Conservation (phyloP, 1,284 basidiomycete species). For the Waitea zeae region DNA sequence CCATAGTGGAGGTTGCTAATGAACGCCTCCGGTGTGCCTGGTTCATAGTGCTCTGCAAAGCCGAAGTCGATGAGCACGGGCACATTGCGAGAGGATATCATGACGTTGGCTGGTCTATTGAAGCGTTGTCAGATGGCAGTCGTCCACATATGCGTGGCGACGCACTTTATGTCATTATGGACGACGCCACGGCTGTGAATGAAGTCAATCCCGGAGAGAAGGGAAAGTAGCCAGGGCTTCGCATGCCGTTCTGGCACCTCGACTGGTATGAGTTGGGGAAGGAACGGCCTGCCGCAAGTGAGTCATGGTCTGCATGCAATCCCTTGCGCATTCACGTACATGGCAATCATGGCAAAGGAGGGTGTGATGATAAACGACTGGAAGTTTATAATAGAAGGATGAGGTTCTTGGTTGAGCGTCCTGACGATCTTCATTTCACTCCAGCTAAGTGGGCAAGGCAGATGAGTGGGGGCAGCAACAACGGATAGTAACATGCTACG, state of each 20-base stretch:
- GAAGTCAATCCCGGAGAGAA: conserved; percentile 80
- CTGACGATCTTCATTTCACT: conserved; percentile 91
- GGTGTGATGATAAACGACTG: conserved; percentile 88
- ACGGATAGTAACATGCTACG: conserved; percentile 12
- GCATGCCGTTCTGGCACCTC: conserved; percentile 65
- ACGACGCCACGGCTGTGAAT: conserved; percentile 77
- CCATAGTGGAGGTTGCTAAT: conserved; percentile 75
- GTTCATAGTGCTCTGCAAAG: conserved; percentile 72
- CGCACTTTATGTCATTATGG: conserved; percentile 90
- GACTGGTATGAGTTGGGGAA: conserved; percentile 67
- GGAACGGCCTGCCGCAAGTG: conserved; percentile 37
- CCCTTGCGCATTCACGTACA: conserved; percentile 35
- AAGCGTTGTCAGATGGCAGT: not conserved
- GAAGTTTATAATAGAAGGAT: conserved; percentile 83
- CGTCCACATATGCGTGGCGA: conserved; percentile 4
- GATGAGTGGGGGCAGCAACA: not conserved
- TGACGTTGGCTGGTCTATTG: conserved; percentile 70
- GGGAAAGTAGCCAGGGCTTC: conserved; percentile 69
- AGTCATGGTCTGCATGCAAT: conserved; percentile 1
- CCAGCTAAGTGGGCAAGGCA: conserved; percentile 33
- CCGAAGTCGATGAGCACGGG: conserved; percentile 87
- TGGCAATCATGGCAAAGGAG: conserved; percentile 72
- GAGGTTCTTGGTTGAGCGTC: conserved; percentile 60
- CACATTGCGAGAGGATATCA: conserved; percentile 53
- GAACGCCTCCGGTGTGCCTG: conserved; percentile 45